These are phyloP conservation scores for Boletus sp. DNA, from an alignment of 768 basidiomycete genomes.

Conservation along the genomic window DNA sequence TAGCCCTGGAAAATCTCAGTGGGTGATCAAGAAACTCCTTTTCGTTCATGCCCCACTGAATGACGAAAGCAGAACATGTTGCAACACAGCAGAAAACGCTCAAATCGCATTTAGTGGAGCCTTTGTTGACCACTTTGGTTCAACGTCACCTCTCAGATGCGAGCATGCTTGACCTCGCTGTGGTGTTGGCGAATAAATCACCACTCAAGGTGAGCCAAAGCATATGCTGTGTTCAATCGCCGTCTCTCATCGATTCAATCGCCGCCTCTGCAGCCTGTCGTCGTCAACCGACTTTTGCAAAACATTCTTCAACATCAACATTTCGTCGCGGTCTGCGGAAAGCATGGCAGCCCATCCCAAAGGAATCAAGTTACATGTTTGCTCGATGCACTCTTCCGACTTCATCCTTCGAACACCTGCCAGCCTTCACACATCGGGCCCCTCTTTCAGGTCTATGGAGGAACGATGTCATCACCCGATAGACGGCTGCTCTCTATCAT, in stretches of 20 bases:
- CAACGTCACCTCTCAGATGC: conserved; percentile 54
- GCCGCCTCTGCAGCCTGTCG: conserved; percentile 48
- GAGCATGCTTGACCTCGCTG: conserved; percentile 43
- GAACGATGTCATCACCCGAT: conserved; percentile 65
- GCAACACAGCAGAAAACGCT: conserved; percentile 8
- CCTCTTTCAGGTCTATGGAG: conserved; percentile 70
- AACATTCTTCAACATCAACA: conserved; percentile 67
- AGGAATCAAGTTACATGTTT: conserved; percentile 54
- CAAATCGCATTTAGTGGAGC: conserved; percentile 67
- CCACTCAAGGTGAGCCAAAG: conserved; percentile 59
- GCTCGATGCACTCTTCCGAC: conserved; percentile 64
- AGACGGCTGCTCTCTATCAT: conserved; percentile 70
- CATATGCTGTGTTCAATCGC: background rate
- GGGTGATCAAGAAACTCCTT: conserved; percentile 11
- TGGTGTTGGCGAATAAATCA: conserved; percentile 38
- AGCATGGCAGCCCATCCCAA: conserved; percentile 22
- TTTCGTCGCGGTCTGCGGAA: conserved; percentile 50
- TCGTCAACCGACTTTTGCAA: conserved; percentile 77
- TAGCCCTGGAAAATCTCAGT: conserved; percentile 40
- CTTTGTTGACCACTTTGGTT: conserved; percentile 60
- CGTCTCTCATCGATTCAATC: background rate
- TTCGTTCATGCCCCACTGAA: background rate
- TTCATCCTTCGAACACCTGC: conserved; percentile 76
- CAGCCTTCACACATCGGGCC: conserved; percentile 83
- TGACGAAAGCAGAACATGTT: conserved; percentile 12